These are phyloP conservation scores for Leucocoprinus sp. DNA, from an alignment of 768 basidiomycete species.

Conservation along the genomic window DNA sequence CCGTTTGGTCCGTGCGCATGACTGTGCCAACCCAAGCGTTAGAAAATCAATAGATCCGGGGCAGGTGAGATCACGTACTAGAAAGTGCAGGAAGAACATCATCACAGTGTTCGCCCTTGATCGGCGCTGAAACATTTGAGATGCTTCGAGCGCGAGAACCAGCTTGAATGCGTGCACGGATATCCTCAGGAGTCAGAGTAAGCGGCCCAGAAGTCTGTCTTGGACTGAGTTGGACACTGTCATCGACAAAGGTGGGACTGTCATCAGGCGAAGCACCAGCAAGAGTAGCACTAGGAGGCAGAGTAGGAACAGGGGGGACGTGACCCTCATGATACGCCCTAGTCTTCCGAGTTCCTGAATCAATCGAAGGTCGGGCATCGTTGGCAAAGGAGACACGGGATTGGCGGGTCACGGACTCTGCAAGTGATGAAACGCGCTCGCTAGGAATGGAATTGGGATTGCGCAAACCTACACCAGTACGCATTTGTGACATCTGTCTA, in stretches of 20 bases:
- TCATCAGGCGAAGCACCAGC: conserved; percentile 10
- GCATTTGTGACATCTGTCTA: conserved; percentile 34
- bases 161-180: conserved; percentile 41
- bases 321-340: conserved; percentile 34
- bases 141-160: conserved; percentile 11
- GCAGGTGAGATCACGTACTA: conserved; percentile 32
- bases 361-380: conserved; percentile 32
- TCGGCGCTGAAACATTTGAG: conserved; percentile 5
- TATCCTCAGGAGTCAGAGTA: conserved; percentile 52
- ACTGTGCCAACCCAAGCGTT: conserved; percentile 30
- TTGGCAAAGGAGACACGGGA: conserved; percentile 68
- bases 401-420: no score
- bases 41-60: conserved; percentile 2
- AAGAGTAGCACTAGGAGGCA: conserved; percentile 17
- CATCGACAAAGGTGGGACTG: conserved; percentile 8
- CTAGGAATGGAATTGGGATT: conserved; percentile 31
- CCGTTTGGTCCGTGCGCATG: conserved; percentile 57
- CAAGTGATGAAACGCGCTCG: no score
- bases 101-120: conserved; percentile 27
- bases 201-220: conserved; percentile 33
- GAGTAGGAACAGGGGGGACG: conserved; percentile 34
- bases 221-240: conserved; percentile 22
- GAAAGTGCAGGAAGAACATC: conserved; percentile 64
- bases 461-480: conserved; percentile 45
- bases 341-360: conserved; percentile 23